Evolutionary conservation across 176 grass and related monocot genomes (phyloP), one percentile per base, ranked within the genome.

Genomic region (Areca catechu): DNA sequence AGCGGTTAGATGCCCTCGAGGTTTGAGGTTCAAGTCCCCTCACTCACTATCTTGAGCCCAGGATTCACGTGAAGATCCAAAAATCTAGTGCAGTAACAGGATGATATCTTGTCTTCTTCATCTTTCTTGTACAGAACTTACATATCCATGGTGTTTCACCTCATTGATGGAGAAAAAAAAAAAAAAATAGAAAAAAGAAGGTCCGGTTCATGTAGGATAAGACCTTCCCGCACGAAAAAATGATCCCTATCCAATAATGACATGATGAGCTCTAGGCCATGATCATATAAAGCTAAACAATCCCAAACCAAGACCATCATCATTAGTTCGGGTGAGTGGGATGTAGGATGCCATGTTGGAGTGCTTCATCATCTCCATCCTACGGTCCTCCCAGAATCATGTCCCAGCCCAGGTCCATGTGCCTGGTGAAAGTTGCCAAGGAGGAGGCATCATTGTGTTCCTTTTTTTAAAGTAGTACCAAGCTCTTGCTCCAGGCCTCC

Each of bases 371-470:
- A 14, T 43, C 10, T 43, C 34, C 34, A 43, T 43, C 10, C 34
- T 12, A 43, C 6, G 0, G 34, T 9, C 34, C 10, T 43, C 34
- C 10, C 9, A 12, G 14, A 7, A 43, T 43, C 34, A 9, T 66
- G 28, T 76, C 71, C 55, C 49, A 1, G 51, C 53, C 15, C 52
- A 76, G 53, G 62, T 60, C 56, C 75, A 76, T 81, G 74, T 70
- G 73, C 37, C 70, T 37, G 20, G 47, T 10, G 68, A 77, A 69
- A 69, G 63, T 27, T 61, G 53, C 15, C n/a, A n/a, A n/a, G 48
- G 67, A 22, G 71, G 25, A 24, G 22, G 72, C 55, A 76, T 78
- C 69, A 83, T 87, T 27, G 51, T 80, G 79, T 83, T 70, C 59
- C 72, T 75, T 55, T 58, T 55, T 58, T 52, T 19, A 10, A 74